Evolutionary conservation across 306 rosid genomes (phyloP), one percentile per base, ranked within the genome.

Genomic region (Lablab purpureus): DNA sequence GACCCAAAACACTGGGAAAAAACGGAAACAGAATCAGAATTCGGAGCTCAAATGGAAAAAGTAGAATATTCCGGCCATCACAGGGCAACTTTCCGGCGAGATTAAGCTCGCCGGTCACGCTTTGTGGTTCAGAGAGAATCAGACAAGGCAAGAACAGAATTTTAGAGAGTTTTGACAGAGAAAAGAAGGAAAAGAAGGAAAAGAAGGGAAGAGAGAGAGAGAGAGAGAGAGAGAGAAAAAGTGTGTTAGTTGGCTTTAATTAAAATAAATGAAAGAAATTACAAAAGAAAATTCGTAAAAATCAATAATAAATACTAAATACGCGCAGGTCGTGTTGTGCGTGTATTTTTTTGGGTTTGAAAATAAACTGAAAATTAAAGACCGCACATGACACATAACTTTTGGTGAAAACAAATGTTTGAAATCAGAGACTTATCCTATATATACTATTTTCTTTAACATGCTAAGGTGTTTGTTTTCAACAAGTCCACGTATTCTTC

Each of bases 71-170:
- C 81, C 67, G 83, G 41, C 79, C 9, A 72, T 40, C 37, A 19
- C 10, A 43, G 78, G 77, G 71, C 77, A 70, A 55, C 36, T 41
- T 67, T 54, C 85, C 90, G 88, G 90, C 90, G 86, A 83, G 84
- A 34, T 71, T 70, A 54, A 36, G 63, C 69, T 82, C 92, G 92
- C 89, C 91, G 86, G 91, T 81, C 62, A 64, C 78, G 72, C 73
- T 62, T 47, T 49, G 36, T 43, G 50, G 75, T 78, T 49, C 43
- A 76, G 80, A 81, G 75, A 82, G 84, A 76, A 80, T 23, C 74
- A 84, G 82, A 81, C 69, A 78, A 67, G 32, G 27, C 49, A 84
- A 30, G 41, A 66, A 73, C 32, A 60, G 76, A 66, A 86, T 77
- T 64, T 21, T 34, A 54, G 60, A 69, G 51, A 47, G 27, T 75